A percentile compares a stretch with the other conserved stretches of the same genome.
Conservation (phyloP, 495 filamentous ascomycete genomes). For the Lindgomyces ingoldianus region DNA sequence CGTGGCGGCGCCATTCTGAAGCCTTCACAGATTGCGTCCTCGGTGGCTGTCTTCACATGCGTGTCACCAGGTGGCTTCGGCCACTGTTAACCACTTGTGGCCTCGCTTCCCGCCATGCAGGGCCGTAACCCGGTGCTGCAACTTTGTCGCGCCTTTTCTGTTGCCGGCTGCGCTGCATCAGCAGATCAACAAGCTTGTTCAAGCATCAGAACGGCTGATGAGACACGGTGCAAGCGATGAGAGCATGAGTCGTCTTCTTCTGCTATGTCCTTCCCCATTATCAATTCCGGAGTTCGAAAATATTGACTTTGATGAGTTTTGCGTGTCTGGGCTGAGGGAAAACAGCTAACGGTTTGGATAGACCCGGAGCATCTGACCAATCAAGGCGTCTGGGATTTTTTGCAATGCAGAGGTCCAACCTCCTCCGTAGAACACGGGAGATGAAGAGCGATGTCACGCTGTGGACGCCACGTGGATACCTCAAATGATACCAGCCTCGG, state of each 20-base stretch:
- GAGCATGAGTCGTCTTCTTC: not conserved
- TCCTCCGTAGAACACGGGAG: not conserved
- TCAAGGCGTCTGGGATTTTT: not conserved
- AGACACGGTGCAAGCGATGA: not conserved
- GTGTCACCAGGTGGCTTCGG: constrained; percentile 14
- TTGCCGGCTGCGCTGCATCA: no score
- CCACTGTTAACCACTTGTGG: constrained; percentile 2
- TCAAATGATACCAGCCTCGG: not conserved
- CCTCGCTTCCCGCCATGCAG: constrained; percentile 5
- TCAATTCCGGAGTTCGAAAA: not conserved
- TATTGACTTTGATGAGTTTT: not conserved
- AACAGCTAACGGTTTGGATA: not conserved
- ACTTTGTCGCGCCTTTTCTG: constrained; percentile 1
- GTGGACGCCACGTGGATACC: not conserved
- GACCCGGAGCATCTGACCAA: not conserved
- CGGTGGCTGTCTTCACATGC: constrained; percentile 20
- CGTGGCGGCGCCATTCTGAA: not conserved
- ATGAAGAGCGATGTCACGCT: not conserved
- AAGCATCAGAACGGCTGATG: not conserved
- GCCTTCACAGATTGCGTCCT: not conserved
- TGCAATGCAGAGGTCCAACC: not conserved
- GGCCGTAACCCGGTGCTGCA: constrained; percentile 9
- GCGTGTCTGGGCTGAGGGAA: not conserved
- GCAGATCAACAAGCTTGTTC: not conserved
- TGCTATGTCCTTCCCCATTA: not conserved